Conservation (phyloP, 257 asterid species). For the Scutellaria minor region DNA sequence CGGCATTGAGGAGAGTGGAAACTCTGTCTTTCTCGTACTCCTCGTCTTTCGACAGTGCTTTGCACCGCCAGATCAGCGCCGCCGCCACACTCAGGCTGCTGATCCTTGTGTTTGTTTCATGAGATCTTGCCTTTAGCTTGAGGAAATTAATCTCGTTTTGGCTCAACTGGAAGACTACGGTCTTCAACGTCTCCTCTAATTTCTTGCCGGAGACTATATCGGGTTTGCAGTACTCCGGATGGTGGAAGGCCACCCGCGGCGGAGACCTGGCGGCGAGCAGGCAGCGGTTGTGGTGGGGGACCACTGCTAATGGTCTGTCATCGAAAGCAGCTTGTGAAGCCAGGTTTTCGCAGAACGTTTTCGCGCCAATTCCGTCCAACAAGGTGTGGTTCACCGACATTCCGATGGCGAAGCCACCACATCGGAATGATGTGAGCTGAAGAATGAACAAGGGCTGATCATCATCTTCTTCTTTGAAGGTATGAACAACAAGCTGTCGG, state of each 20-base stretch:
- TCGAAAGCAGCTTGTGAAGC: slow-evolving; percentile 54
- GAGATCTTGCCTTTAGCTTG: slow-evolving; percentile 43
- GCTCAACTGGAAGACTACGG: slow-evolving; percentile 46
- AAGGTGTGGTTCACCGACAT: slow-evolving; percentile 47
- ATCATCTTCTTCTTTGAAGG: too few species aligned
- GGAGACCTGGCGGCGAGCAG: slow-evolving; percentile 45
- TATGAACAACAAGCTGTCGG: too few species aligned
- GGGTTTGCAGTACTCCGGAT: slow-evolving; percentile 47
- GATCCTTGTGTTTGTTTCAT: slow-evolving; percentile 22
- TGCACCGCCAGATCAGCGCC: slow-evolving; percentile 66
- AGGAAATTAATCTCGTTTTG: slow-evolving; percentile 37
- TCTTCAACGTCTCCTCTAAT: slow-evolving; percentile 32
- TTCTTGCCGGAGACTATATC: slow-evolving; percentile 27
- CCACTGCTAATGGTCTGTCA: slow-evolving; percentile 25
- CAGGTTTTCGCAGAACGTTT: slow-evolving; percentile 48
- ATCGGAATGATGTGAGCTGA: slow-evolving; percentile 61
- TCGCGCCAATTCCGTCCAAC: slow-evolving; percentile 57
- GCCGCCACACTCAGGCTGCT: slow-evolving; percentile 49
- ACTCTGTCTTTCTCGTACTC: slow-evolving; percentile 23
- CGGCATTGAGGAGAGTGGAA: slow-evolving; percentile 51
- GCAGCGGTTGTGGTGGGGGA: slow-evolving; percentile 38
- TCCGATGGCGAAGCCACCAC: slow-evolving; percentile 66
- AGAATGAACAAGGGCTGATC: too few species aligned
- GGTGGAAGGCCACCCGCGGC: slow-evolving; percentile 30
- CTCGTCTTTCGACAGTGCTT: slow-evolving; percentile 45